Evolutionary conservation across 2,329 filamentous ascomycete genomes (phyloP).

Genomic region (Pseudogymnoascus pannorum): DNA sequence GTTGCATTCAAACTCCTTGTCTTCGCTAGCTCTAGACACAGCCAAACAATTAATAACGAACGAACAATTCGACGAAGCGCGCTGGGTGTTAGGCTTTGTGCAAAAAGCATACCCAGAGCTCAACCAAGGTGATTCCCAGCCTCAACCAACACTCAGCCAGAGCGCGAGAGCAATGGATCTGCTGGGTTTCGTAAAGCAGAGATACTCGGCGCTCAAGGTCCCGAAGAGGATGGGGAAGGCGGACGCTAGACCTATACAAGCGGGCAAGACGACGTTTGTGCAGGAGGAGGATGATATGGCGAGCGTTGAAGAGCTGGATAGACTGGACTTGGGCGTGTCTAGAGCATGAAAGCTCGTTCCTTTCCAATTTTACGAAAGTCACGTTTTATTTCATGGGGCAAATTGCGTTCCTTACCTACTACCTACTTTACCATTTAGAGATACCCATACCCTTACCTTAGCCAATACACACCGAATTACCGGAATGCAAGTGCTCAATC

Average conservation of each 20-base stretch:
- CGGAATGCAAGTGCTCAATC: too few species aligned
- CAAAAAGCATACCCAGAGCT: constrained; percentile 19
- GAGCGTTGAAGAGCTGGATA: background rate
- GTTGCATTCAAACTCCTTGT: background rate
- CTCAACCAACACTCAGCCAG: constrained; percentile 18
- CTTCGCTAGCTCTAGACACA: constrained; percentile 19
- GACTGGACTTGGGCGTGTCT: background rate
- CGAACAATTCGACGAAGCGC: constrained; percentile 19
- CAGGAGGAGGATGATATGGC: constrained; percentile 12
- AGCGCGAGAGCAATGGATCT: constrained; percentile 23
- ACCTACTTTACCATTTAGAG: background rate
- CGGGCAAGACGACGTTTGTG: constrained; percentile 44
- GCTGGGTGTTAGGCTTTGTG: constrained; percentile 24
- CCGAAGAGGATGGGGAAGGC: background rate
- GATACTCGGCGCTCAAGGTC: background rate
- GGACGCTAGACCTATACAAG: constrained; percentile 19
- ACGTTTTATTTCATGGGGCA: background rate
- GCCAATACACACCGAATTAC: background rate
- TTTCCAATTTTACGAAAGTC: background rate
- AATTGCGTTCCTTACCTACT: background rate
- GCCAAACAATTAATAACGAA: constrained; percentile 21
- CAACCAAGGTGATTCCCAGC: constrained; percentile 17
- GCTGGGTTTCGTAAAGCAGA: constrained; percentile 18
- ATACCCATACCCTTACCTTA: background rate
- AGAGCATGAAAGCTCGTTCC: background rate